Base-by-base conservation (phyloP, 1,139 yeast genomes). In the Hansenula lynferdii region DNA sequence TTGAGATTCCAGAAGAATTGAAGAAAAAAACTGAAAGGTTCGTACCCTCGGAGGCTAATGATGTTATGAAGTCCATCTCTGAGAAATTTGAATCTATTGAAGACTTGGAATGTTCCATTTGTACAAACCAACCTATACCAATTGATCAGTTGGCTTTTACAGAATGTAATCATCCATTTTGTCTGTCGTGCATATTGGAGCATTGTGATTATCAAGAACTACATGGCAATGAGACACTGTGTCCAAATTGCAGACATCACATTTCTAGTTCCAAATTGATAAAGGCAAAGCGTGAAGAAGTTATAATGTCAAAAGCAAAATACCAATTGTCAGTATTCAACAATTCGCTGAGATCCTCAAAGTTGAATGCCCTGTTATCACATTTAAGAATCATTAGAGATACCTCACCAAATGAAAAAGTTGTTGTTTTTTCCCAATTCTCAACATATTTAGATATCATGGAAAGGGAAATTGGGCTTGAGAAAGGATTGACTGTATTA, bases 371-470 rank as follows among this genome's bases (percentile, higher is more conserved):
- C 0, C 66, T 92, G 26, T 48, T 85, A 5, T 61, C 66, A 10
- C 89, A 83, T 53, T 61, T 86, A 28, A 67, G 70, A 41, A 66
- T 59, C 30, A 62, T 84, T 16, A 69, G 70, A 45, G 72, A 69
- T 21, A 75, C 76, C 37, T 67, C 70, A 25, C 76, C 85, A 5
- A 76, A 75, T 20, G 86, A 81, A 43, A 90, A 83, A 51, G 78
- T 85, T 5, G 89, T 92, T 37, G 92, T 92, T 0, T 90, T 92
- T 57, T 87, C 97, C 1, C 97, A 90, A 53, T 92, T 92, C 53
- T 84, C 96, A 0, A 74, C 89, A 1, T 90, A 80, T 51, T 60
- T 92, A 43, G 96, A 87, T 57, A 66, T 87, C 9, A 76, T 92
- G 39, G 83, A 85, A 48, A 58, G 58, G 18, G 95, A 83, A 49